A percentile compares a stretch with the other conserved stretches of the same genome.
These are phyloP conservation scores for Curvularia spicifera DNA, from an alignment of 2,329 filamentous ascomycete genomes.

Conservation along the genomic window DNA sequence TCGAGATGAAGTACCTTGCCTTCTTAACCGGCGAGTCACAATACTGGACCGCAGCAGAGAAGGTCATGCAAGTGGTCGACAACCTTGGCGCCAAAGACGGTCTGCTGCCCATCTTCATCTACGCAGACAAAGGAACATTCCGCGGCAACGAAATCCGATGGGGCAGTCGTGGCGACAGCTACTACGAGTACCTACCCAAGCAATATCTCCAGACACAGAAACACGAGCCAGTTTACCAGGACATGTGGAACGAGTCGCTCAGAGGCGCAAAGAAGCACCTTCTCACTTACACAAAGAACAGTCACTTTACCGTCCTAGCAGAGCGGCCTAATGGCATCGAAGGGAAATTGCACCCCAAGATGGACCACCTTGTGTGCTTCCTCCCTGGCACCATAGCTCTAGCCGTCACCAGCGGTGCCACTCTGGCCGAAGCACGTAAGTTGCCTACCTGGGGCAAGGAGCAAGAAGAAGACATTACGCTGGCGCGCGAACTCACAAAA, in stretches of 20 bases:
- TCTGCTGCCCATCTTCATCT: conserved; percentile 89
- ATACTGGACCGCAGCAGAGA: conserved; percentile 92
- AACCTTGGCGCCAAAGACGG: conserved; percentile 80
- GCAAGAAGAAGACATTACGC: conserved; percentile 84
- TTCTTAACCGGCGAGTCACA: conserved; percentile 91
- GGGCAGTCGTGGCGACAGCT: conserved; percentile 93
- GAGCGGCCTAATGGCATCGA: conserved; percentile 80
- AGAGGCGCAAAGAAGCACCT: conserved; percentile 88
- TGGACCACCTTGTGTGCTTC: conserved; percentile 98
- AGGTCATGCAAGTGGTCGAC: conserved; percentile 89
- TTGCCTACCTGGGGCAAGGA: conserved; percentile 72
- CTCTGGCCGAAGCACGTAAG: conserved; percentile 76
- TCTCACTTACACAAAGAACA: conserved; percentile 82
- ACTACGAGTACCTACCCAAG: conserved; percentile 98
- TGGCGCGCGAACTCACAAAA: conserved; percentile 90
- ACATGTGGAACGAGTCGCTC: conserved; percentile 91
- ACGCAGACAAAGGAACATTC: conserved; percentile 79
- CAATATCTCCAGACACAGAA: conserved; percentile 94
- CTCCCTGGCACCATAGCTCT: conserved; percentile 95
- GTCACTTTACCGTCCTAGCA: conserved; percentile 84
- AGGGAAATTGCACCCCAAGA: conserved; percentile 76
- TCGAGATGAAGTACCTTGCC: conserved; percentile 96
- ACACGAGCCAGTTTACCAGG: conserved; percentile 82
- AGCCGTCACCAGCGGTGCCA: conserved; percentile 78
- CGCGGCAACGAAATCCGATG: conserved; percentile 84